These are phyloP conservation scores for Talaromyces sp. DNA, from an alignment of 2,329 filamentous ascomycete species.

Conservation along the genomic window DNA sequence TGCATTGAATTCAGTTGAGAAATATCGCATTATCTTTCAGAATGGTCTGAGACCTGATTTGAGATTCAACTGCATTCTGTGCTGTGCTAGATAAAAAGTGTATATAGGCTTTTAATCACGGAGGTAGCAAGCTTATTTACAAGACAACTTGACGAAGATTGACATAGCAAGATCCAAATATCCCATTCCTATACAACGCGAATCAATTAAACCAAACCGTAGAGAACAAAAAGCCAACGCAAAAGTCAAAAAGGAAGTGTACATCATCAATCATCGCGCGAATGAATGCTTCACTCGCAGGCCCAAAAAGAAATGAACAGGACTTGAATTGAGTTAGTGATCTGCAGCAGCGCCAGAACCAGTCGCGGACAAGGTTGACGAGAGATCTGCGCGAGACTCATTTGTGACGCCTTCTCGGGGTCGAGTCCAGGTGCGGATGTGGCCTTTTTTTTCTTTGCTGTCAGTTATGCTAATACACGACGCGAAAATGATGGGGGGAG, in stretches of 20 bases:
- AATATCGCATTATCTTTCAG: no score
- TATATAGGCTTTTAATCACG: no score
- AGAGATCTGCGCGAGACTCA: conserved; percentile 30
- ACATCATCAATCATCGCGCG: neutral
- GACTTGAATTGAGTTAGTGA: neutral
- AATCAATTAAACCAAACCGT: neutral
- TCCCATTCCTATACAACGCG: neutral
- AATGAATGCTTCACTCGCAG: neutral
- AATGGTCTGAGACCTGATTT: no score
- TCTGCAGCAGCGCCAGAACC: conserved; percentile 7
- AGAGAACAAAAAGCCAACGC: neutral
- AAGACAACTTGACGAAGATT: neutral
- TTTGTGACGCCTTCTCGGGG: conserved; percentile 49
- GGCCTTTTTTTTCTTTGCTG: conserved; percentile 49
- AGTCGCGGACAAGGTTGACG: conserved; percentile 19
- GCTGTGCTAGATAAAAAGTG: no score
- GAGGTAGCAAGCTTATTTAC: neutral
- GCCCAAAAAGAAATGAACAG: neutral
- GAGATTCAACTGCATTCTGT: no score
- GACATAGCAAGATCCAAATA: neutral
- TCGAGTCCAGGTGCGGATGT: conserved; percentile 71
- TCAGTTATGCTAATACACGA: neutral
- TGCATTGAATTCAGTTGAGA: neutral
- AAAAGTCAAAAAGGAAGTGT: neutral
- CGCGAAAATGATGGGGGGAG: conserved; percentile 2